These are phyloP conservation scores for Kwoniella shivajii DNA, from an alignment of 1,284 basidiomycete species.

Conservation along the genomic window DNA sequence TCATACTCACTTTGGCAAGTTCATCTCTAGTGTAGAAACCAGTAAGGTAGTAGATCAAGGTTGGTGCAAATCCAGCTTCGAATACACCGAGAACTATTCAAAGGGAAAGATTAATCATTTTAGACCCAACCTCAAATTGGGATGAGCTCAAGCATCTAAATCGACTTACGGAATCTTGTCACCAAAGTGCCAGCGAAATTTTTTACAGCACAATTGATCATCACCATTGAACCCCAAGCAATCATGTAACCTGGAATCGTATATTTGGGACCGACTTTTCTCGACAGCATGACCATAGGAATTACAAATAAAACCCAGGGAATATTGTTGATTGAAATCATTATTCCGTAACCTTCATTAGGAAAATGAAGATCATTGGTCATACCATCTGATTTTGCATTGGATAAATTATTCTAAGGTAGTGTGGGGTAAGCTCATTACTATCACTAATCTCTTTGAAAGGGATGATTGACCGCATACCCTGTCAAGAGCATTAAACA, in stretches of 20 bases:
- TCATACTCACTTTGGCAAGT: conserved; percentile 15
- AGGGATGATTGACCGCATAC: not conserved
- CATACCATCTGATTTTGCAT: conserved; percentile 40
- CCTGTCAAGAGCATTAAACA: conserved; percentile 38
- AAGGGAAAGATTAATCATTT: not conserved
- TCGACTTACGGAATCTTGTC: conserved; percentile 28
- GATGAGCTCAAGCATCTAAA: not conserved
- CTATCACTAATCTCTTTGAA: not conserved
- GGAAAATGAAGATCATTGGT: conserved; percentile 34
- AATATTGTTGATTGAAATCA: conserved; percentile 29
- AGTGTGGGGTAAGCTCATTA: not conserved
- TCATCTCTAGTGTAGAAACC: conserved; percentile 29
- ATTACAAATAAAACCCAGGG: conserved; percentile 25
- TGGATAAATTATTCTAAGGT: conserved; percentile 32
- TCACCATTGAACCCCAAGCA: conserved; percentile 28
- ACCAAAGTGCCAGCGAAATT: conserved; percentile 26
- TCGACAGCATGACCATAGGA: conserved; percentile 29
- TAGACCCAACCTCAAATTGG: no score
- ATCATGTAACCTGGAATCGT: conserved; percentile 36
- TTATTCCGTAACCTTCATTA: conserved; percentile 26
- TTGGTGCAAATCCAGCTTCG: conserved; percentile 30
- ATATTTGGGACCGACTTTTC: conserved; percentile 28
- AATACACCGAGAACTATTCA: conserved; percentile 21
- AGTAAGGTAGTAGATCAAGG: conserved; percentile 27
- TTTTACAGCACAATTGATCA: conserved; percentile 25